These are phyloP conservation scores for Cicer arietinum DNA, from an alignment of 306 rosid genomes.

Conservation along the genomic window DNA sequence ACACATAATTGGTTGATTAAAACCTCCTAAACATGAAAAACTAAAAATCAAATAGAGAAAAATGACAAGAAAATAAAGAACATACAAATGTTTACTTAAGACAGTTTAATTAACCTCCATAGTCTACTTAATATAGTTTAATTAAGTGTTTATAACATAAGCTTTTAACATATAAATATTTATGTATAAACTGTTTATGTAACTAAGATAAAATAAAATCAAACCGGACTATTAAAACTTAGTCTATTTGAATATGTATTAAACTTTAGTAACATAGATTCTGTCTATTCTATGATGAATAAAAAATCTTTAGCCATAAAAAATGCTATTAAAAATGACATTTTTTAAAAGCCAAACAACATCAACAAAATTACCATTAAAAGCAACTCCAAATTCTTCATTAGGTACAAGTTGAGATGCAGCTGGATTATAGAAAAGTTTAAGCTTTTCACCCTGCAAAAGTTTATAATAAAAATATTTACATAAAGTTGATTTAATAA, in stretches of 20 bases:
- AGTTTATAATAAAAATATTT: constrained; percentile 21
- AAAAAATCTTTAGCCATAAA: background rate
- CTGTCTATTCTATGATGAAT: constrained; percentile 12
- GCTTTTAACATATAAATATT: too few relatives aligned
- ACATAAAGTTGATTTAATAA: background rate
- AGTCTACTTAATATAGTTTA: too few relatives aligned
- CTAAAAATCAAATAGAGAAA: constrained; percentile 7
- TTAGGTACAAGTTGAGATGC: constrained; percentile 71
- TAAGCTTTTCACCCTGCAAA: constrained; percentile 85
- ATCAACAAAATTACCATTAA: constrained; percentile 65
- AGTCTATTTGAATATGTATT: too few relatives aligned
- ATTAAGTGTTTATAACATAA: too few relatives aligned
- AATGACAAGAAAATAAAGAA: background rate
- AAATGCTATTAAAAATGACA: background rate
- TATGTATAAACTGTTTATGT: too few relatives aligned
- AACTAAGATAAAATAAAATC: too few relatives aligned
- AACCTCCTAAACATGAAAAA: constrained; percentile 67
- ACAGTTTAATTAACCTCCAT: background rate
- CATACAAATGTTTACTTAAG: background rate
- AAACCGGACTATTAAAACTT: too few relatives aligned
- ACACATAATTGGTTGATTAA: constrained; percentile 97
- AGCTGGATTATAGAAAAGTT: constrained; percentile 85
- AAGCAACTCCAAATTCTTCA: constrained; percentile 84
- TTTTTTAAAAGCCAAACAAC: background rate
- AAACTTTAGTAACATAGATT: background rate